phyloP scores from a whole-genome alignment of 2,329 filamentous ascomycete species.

The Zalaria sp. region DNA sequence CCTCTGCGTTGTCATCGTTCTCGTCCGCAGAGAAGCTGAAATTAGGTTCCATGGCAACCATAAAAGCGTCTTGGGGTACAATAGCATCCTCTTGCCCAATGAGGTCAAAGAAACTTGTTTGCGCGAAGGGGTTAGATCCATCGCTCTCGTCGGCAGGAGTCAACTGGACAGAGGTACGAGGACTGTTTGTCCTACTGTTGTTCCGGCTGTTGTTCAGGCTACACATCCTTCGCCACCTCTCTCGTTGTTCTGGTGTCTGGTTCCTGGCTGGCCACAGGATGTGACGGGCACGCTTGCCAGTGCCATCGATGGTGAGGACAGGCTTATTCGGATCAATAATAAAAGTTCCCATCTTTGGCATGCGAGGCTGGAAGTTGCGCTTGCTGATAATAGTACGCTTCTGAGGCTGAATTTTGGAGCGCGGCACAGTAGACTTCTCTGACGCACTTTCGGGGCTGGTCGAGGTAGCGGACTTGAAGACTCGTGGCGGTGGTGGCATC shows the following conservation, averaged over 20 bases:
- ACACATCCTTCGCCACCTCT: conserved; percentile 6
- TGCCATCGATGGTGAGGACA: conserved; percentile 7
- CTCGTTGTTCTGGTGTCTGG: conserved; percentile 6
- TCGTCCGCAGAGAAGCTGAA: too few relatives aligned
- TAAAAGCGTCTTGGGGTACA: conserved; percentile 7
- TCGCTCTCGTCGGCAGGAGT: conserved; percentile 8
- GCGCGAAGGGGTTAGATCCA: background rate
- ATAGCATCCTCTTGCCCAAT: conserved; percentile 7
- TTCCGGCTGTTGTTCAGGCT: conserved; percentile 8
- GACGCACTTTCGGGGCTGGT: conserved; percentile 3
- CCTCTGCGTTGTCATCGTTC: conserved; percentile 18
- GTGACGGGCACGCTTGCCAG: conserved; percentile 6
- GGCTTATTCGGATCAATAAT: conserved; percentile 11
- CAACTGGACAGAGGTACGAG: conserved; percentile 11
- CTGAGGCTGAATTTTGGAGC: conserved; percentile 5
- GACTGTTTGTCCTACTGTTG: conserved; percentile 16
- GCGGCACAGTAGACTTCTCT: conserved; percentile 1
- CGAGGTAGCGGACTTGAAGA: background rate
- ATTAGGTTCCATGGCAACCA: background rate
- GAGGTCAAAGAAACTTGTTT: conserved; percentile 5
- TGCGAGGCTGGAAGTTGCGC: background rate
- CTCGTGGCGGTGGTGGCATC: conserved; percentile 2
- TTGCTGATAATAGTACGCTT: conserved; percentile 2
- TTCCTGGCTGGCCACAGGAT: conserved; percentile 9
- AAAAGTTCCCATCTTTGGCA: conserved; percentile 13